These are phyloP conservation scores for Paraleonurus japonicus DNA, from an alignment of 257 asterid genomes.

Conservation along the genomic window DNA sequence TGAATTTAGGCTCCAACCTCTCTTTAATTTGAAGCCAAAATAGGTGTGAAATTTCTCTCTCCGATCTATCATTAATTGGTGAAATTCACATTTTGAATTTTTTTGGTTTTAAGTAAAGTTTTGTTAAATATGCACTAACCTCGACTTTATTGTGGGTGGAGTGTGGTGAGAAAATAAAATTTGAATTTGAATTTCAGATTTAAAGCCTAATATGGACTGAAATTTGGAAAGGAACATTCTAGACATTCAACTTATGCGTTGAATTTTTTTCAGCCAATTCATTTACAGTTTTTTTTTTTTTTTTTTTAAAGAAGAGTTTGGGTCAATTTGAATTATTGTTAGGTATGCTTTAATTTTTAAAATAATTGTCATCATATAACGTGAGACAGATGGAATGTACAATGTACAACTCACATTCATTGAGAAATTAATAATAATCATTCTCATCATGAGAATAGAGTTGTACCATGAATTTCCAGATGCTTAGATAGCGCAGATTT, in stretches of 20 bases:
- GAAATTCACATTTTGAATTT: neutral
- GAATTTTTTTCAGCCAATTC: neutral
- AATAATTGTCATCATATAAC: neutral
- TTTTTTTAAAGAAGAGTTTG: neutral
- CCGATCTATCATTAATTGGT: neutral
- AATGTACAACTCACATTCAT: neutral
- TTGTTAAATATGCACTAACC: neutral
- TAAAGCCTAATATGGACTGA: neutral
- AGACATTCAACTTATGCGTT: neutral
- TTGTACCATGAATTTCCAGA: too few relatives aligned
- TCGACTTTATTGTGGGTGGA: neutral
- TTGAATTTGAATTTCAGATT: neutral
- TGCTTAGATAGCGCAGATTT: too few relatives aligned
- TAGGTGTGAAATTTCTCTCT: neutral
- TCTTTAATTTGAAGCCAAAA: too few relatives aligned
- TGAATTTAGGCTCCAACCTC: neutral
- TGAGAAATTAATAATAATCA: neutral
- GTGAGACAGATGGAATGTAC: constrained; percentile 2
- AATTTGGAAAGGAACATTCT: neutral
- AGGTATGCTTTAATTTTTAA: neutral
- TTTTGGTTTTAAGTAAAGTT: neutral
- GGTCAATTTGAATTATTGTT: neutral
- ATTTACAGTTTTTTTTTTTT: neutral
- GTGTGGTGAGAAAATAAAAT: neutral
- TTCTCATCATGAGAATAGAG: neutral